These are phyloP conservation scores for Geosmithia putterillii DNA, from an alignment of 2,329 filamentous ascomycete genomes.

Conservation along the genomic window DNA sequence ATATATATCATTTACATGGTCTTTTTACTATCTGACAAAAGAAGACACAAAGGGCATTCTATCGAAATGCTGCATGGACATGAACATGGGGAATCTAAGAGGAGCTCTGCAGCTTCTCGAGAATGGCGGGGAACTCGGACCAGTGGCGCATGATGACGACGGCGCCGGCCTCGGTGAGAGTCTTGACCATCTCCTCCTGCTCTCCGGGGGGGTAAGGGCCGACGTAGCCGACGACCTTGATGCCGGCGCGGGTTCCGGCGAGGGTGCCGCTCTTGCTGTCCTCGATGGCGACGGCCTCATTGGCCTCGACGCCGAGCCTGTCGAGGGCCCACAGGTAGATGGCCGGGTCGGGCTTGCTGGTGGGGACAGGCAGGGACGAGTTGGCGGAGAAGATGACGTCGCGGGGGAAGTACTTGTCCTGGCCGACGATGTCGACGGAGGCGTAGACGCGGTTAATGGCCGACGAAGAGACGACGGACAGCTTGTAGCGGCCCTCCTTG, in stretches of 20 bases:
- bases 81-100: too few species aligned
- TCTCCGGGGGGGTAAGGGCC: constrained; percentile 58
- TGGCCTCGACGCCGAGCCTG: constrained; percentile 56
- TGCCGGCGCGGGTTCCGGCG: constrained; percentile 60
- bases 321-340: constrained; percentile 74
- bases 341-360: constrained; percentile 81
- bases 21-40: neutral
- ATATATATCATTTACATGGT: constrained; percentile 1
- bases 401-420: constrained; percentile 67
- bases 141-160: constrained; percentile 49
- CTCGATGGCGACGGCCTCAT: constrained; percentile 71
- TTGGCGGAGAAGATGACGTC: constrained; percentile 73
- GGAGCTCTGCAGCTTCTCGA: constrained; percentile 32
- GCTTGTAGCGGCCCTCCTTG: constrained; percentile 49
- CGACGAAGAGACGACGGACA: constrained; percentile 73
- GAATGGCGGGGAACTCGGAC: constrained; percentile 37
- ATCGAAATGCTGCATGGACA: too few species aligned
- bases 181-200: constrained; percentile 51
- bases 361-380: constrained; percentile 65
- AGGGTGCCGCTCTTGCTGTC: constrained; percentile 79
- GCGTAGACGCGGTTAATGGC: constrained; percentile 68
- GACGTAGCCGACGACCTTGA: constrained; percentile 75
- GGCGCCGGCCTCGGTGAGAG: constrained; percentile 48
- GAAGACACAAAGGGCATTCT: neutral
- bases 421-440: constrained; percentile 65